A percentile compares a stretch with the other conserved stretches of the same genome.
phyloP scores from a whole-genome alignment of 306 rosid species.

The Canavalia ensiformis region DNA sequence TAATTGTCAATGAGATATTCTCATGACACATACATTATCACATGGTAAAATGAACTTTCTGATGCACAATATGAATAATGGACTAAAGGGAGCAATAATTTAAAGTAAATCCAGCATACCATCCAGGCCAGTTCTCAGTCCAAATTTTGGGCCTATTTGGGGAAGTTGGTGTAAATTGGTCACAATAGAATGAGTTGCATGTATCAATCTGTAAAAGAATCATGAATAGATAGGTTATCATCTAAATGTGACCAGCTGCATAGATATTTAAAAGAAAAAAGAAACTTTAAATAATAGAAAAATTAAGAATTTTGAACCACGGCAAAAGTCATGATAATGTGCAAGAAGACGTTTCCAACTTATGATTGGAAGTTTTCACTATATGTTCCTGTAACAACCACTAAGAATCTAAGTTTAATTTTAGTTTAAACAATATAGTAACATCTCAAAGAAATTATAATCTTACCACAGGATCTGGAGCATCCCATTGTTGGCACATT shows the following conservation, averaged over 20 bases:
- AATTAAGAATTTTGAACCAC: not conserved
- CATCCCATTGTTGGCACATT: conserved; percentile 97
- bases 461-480: conserved; percentile 93
- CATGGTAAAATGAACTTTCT: no score
- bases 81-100: conserved; percentile 27
- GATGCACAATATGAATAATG: not conserved
- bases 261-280: not conserved
- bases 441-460: conserved; percentile 32
- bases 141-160: conserved; percentile 92
- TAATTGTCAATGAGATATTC: conserved; percentile 9
- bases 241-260: conserved; percentile 30
- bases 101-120: conserved; percentile 61
- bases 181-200: conserved; percentile 93
- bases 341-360: no score
- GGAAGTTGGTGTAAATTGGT: conserved; percentile 81
- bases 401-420: conserved; percentile 10
- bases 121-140: conserved; percentile 99
- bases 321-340: not conserved
- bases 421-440: conserved; percentile 16
- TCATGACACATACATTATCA: no score
- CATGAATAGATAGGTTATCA: conserved; percentile 33
- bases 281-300: not conserved
- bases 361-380: not conserved
- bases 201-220: conserved; percentile 82
- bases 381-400: conserved; percentile 27